A percentile compares a stretch with the other conserved stretches of the same genome.
Evolutionary conservation across 768 basidiomycete genomes (phyloP).

Genomic region (Cystofilobasidium ferigula): DNA sequence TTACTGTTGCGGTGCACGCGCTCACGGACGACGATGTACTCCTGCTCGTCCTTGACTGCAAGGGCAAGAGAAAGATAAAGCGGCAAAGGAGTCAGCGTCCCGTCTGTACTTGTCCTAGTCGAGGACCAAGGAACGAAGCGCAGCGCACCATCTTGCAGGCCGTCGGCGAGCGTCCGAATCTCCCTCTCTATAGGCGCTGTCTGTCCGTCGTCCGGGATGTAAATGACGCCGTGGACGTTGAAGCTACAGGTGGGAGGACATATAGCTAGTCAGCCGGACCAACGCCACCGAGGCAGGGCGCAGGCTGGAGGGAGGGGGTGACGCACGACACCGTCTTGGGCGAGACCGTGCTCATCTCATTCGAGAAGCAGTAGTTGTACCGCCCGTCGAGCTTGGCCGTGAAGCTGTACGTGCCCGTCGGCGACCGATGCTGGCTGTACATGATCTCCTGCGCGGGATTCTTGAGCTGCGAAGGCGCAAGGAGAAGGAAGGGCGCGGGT

Average conservation of each 20-base stretch:
- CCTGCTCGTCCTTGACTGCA: slow-evolving; percentile 90
- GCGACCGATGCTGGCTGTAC: slow-evolving; percentile 70
- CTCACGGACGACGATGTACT: slow-evolving; percentile 93
- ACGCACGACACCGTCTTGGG: slow-evolving; percentile 85
- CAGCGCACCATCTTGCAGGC: slow-evolving; percentile 47
- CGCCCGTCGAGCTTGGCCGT: slow-evolving; percentile 79
- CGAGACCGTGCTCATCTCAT: slow-evolving; percentile 92
- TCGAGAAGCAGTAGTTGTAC: slow-evolving; percentile 95
- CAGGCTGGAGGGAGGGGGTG: neutral
- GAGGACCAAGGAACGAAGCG: too few relatives aligned
- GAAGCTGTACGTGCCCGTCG: slow-evolving; percentile 77
- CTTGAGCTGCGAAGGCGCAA: slow-evolving; percentile 49
- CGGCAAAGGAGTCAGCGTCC: too few relatives aligned
- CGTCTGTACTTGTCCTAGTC: too few relatives aligned
- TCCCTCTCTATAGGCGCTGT: slow-evolving; percentile 95
- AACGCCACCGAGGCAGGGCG: too few relatives aligned
- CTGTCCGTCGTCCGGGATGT: slow-evolving; percentile 69
- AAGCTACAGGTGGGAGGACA: slow-evolving; percentile 48
- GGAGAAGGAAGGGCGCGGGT: neutral
- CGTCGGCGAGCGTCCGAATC: slow-evolving; percentile 71
- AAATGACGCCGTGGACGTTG: slow-evolving; percentile 95
- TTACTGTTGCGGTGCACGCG: slow-evolving; percentile 85
- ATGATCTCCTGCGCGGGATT: slow-evolving; percentile 61
- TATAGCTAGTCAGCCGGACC: neutral
- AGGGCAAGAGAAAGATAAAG: neutral